Evolutionary conservation across 768 basidiomycete genomes (phyloP), one percentile per base, ranked within the genome.

Genomic region (Lentinula aciculospora): DNA sequence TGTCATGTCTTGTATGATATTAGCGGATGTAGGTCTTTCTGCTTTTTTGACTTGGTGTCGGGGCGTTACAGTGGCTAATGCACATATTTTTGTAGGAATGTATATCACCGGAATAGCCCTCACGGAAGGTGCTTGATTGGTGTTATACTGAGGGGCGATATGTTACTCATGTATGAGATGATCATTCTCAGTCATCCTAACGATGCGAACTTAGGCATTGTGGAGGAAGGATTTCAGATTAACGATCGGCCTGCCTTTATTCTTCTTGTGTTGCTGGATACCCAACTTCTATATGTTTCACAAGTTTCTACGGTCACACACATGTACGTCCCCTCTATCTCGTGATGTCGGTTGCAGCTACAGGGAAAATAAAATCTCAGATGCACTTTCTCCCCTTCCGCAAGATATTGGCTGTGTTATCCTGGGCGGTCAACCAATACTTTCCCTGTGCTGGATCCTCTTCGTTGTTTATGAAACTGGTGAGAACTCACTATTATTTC

Each of bases 191-290:
- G 64, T 61, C 34, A 46, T 65, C 53, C 53, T 65, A 2, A 53
- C 57, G 25, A 53, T 63, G 42, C 48, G 60, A 21, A 61, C 44
- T 19, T 61, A 60, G 64, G 53, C 53, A 17, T 34, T 63, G n/a
- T 63, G 62, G 60, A 32, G 54, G 10, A 46, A 48, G 32, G 57
- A 59, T 45, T 36, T 9, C 7, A 49, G 48, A 34, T 27, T 61
- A 5, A 46, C 45, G 6, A 50, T 61, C 25, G 46, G 19, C 29
- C 34, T 63, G 17, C 32, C 60, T 10, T 2, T 59, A 3, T 57
- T 61, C 19, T 63, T 58, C 36, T 3, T 53, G 15, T 46, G 39
- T 42, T 36, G 46, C 28, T 61, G 57, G 60, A 29, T 31, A 29
- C 49, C 51, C n/a, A 58, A 37, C 9, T 42, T 60, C n/a, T 46